A percentile compares a stretch with the other conserved stretches of the same genome.
phyloP scores from a whole-genome alignment of 1,139 yeast genomes.

The Hansenula sp. region DNA sequence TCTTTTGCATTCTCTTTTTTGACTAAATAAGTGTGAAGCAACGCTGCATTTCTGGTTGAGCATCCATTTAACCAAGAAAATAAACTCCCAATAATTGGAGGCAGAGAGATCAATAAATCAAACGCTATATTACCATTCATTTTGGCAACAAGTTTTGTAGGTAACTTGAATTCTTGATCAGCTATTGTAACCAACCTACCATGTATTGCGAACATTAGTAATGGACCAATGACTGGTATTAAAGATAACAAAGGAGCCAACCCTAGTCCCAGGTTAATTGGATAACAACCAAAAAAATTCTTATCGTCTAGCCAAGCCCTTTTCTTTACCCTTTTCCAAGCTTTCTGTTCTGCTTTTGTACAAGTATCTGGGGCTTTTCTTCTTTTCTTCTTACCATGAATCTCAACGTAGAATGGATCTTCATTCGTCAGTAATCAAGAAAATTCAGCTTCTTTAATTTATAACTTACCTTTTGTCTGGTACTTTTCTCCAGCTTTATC shows the following conservation, averaged over 20 bases:
- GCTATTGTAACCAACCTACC: conserved; percentile 60
- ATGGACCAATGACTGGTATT: conserved; percentile 78
- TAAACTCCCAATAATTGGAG: conserved; percentile 75
- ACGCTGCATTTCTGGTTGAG: conserved; percentile 84
- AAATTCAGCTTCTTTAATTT: background rate
- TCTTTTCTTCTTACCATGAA: conserved; percentile 46
- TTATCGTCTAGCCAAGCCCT: conserved; percentile 85
- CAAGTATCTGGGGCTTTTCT: conserved; percentile 56
- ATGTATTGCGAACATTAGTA: conserved; percentile 74
- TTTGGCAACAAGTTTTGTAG: conserved; percentile 54
- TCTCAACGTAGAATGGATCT: conserved; percentile 64
- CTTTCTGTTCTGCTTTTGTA: conserved; percentile 56
- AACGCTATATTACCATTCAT: conserved; percentile 70
- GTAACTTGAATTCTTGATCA: conserved; percentile 51
- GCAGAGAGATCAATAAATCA: conserved; percentile 68
- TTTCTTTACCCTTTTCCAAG: conserved; percentile 68
- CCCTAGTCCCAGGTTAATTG: conserved; percentile 76
- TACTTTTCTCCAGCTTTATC: conserved; percentile 60
- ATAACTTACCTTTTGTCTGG: conserved; percentile 39
- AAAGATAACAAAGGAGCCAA: conserved; percentile 64
- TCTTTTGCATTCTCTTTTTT: conserved; percentile 10
- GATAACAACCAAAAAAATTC: conserved; percentile 72
- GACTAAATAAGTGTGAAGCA: conserved; percentile 42
- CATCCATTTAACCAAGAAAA: conserved; percentile 80
- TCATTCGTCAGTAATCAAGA: background rate